These are phyloP conservation scores for Kingdonia uniflora DNA, from an alignment of 164 flowering plant species.

Conservation along the genomic window DNA sequence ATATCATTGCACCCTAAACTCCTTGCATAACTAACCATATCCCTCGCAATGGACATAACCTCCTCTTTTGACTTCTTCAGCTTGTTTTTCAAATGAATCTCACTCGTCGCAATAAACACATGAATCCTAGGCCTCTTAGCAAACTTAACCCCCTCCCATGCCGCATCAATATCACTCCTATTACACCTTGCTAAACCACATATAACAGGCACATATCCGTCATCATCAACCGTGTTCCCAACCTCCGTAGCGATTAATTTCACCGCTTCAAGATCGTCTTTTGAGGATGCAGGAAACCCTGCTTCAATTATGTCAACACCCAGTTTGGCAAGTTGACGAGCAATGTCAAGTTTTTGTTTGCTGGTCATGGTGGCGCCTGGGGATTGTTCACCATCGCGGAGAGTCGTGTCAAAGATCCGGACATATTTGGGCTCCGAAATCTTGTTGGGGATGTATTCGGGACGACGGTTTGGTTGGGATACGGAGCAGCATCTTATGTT, in stretches of 20 bases:
- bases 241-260: conserved; percentile 61
- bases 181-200: conserved; percentile 90
- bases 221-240: conserved; percentile 46
- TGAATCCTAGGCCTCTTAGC: conserved; percentile 85
- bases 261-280: conserved; percentile 78
- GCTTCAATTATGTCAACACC: conserved; percentile 97
- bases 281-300: conserved; percentile 86
- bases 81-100: conserved; percentile 80
- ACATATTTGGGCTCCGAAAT: conserved; percentile 76
- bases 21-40: conserved; percentile 77
- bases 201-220: conserved; percentile 79
- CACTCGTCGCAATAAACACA: conserved; percentile 90
- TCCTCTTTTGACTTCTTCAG: conserved; percentile 65
- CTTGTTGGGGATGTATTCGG: conserved; percentile 62
- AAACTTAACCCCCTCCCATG: conserved; percentile 86
- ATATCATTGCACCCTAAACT: conserved; percentile 88
- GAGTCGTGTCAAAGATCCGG: conserved; percentile 94
- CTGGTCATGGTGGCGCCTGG: conserved; percentile 93
- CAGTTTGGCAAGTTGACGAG: conserved; percentile 75
- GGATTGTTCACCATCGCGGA: conserved; percentile 98
- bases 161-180: conserved; percentile 57
- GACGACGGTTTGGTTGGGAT: conserved; percentile 16
- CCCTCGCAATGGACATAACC: conserved; percentile 68
- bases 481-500: too few species aligned
- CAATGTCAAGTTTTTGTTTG: conserved; percentile 86